These are phyloP conservation scores for Triticum urartu DNA, from an alignment of 176 grass and related monocot species.

Conservation along the genomic window DNA sequence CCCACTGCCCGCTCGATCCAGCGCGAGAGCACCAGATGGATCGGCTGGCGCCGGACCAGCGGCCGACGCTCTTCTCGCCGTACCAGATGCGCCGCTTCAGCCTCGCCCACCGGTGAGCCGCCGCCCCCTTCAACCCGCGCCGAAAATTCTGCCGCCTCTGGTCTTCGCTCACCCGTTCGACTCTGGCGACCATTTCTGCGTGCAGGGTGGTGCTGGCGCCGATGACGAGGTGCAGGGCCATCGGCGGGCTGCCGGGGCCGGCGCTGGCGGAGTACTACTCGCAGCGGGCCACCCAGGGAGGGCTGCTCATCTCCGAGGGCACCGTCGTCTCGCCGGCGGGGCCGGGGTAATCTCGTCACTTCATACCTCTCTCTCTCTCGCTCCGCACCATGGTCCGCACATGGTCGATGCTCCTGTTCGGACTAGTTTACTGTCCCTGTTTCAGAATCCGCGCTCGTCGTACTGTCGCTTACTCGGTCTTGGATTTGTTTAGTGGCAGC, in stretches of 20 bases:
- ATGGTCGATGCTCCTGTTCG: constrained; percentile 3
- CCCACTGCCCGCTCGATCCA: not conserved
- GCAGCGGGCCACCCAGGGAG: constrained; percentile 75
- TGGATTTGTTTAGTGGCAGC: not conserved
- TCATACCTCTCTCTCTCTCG: not conserved
- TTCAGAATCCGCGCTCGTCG: no score
- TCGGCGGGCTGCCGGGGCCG: constrained; percentile 53
- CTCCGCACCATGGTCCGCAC: not conserved
- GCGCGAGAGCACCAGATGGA: not conserved
- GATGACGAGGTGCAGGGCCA: constrained; percentile 90
- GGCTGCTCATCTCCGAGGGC: constrained; percentile 88
- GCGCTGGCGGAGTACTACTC: constrained; percentile 74
- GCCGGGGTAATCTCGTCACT: constrained; percentile 62
- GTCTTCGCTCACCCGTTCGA: not conserved
- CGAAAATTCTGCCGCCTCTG: not conserved
- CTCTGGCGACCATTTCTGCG: not conserved
- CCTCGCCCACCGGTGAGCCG: constrained; percentile 72
- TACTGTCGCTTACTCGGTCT: not conserved
- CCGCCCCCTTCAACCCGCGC: not conserved
- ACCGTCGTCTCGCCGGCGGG: constrained; percentile 66
- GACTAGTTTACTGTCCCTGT: not conserved
- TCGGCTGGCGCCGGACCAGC: constrained; percentile 21
- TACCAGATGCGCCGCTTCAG: constrained; percentile 79
- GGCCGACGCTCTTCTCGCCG: constrained; percentile 77
- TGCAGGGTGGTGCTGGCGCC: constrained; percentile 86